Evolutionary conservation across 805 yeast genomes (phyloP).

Genomic region (Starmerella tilneyi): DNA sequence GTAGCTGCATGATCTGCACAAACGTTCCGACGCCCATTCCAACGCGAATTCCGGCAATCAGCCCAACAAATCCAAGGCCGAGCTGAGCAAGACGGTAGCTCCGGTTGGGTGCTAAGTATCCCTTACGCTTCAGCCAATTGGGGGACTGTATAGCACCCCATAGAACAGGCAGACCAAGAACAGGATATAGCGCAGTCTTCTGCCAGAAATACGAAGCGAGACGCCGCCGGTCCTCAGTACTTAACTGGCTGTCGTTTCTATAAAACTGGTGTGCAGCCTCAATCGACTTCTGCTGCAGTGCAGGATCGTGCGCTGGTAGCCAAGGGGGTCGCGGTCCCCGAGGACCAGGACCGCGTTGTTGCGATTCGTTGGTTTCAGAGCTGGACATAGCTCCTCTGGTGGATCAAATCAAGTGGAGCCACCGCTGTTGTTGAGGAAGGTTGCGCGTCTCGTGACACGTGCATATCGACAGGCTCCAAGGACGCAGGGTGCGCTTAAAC

Average conservation of each 20-base stretch:
- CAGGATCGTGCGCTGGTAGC: slow-evolving; percentile 15
- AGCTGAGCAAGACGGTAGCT: slow-evolving; percentile 19
- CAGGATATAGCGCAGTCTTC: slow-evolving; percentile 18
- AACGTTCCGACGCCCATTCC: slow-evolving; percentile 16
- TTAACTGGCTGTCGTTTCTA: slow-evolving; percentile 18
- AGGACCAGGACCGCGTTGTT: too few relatives aligned
- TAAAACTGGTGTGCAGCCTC: slow-evolving; percentile 22
- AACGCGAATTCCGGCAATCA: slow-evolving; percentile 21
- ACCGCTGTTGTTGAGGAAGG: too few relatives aligned
- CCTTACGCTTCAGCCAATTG: slow-evolving; percentile 15
- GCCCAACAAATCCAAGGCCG: slow-evolving; percentile 23
- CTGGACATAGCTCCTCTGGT: background rate
- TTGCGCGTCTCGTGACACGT: too few relatives aligned
- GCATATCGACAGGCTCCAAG: too few relatives aligned
- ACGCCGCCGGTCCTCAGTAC: slow-evolving; percentile 16
- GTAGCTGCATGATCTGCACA: slow-evolving; percentile 10
- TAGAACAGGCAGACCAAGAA: slow-evolving; percentile 23
- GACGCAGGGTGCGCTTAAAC: too few relatives aligned
- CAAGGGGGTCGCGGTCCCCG: background rate
- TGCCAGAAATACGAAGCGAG: slow-evolving; percentile 20
- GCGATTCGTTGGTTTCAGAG: background rate
- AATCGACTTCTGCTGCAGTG: slow-evolving; percentile 9
- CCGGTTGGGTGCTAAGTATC: slow-evolving; percentile 12
- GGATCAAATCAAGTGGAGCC: too few relatives aligned
- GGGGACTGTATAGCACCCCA: slow-evolving; percentile 20